phyloP scores from a whole-genome alignment of 495 filamentous ascomycete genomes.

The Margaritispora aquatica region DNA sequence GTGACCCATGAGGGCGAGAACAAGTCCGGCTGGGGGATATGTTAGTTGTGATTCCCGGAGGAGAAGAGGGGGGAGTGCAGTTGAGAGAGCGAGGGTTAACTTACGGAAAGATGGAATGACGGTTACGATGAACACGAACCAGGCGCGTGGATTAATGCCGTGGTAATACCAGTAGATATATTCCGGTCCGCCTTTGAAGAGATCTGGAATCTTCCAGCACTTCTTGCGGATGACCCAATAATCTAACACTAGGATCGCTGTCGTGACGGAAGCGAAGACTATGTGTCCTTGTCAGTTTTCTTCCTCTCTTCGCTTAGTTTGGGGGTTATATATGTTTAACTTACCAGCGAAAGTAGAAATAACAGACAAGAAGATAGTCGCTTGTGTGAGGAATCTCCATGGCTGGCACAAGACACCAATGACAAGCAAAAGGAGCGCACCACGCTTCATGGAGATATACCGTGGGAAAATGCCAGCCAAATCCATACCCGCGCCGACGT shows the following conservation, averaged over 20 bases:
- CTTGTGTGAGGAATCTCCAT: conserved; percentile 42
- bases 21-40: neutral
- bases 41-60: neutral
- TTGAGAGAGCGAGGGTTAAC: no score
- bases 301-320: neutral
- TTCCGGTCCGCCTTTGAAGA: conserved; percentile 13
- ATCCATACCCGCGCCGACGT: conserved; percentile 31
- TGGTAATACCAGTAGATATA: conserved; percentile 20
- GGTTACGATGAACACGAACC: conserved; percentile 7
- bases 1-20: conserved; percentile 4
- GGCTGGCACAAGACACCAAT: conserved; percentile 37
- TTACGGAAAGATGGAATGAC: conserved; percentile 16
- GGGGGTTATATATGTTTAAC: neutral
- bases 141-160: conserved; percentile 17
- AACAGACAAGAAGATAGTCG: conserved; percentile 40
- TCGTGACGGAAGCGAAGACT: conserved; percentile 6
- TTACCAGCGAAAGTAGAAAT: conserved; percentile 34
- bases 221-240: conserved; percentile 14
- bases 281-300: neutral
- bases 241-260: conserved; percentile 13
- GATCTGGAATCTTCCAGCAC: conserved; percentile 14
- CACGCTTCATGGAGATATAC: conserved; percentile 41
- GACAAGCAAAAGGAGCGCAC: conserved; percentile 32
- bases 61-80: neutral
- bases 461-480: conserved; percentile 35